Evolutionary conservation across 345 rosid species (phyloP).

Genomic region (Euphorbia tirucalli): DNA sequence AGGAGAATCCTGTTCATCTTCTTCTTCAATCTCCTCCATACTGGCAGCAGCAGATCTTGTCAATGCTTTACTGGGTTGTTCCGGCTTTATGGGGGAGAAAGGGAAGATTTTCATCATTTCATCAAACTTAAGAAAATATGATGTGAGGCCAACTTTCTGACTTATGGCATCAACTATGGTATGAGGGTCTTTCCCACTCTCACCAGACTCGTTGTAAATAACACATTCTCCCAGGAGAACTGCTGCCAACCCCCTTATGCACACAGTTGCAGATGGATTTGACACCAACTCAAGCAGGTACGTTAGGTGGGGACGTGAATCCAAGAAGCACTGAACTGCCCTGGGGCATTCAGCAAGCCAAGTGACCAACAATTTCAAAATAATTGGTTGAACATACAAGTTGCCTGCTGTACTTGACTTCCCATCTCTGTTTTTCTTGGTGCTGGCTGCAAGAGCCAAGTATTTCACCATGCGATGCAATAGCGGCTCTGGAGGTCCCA

Average conservation of each 20-base stretch:
- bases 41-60: conserved; percentile 80
- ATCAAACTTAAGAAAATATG: conserved; percentile 75
- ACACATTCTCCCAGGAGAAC: conserved; percentile 82
- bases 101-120: conserved; percentile 80
- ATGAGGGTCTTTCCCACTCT: conserved; percentile 73
- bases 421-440: conserved; percentile 62
- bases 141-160: conserved; percentile 85
- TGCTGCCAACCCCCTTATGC: conserved; percentile 75
- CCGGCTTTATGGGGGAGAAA: conserved; percentile 58
- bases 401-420: conserved; percentile 46
- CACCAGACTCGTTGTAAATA: conserved; percentile 67
- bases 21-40: conserved; percentile 79
- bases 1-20: conserved; percentile 41
- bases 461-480: conserved; percentile 87
- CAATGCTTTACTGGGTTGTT: conserved; percentile 51
- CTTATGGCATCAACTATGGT: conserved; percentile 76
- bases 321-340: conserved; percentile 86
- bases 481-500: conserved; percentile 82
- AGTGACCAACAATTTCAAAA: conserved; percentile 81
- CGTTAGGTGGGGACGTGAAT: conserved; percentile 80
- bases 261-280: conserved; percentile 62
- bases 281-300: conserved; percentile 78
- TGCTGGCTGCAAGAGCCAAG: conserved; percentile 79
- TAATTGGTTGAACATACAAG: conserved; percentile 63
- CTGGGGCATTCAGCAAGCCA: conserved; percentile 82